Conservation (phyloP, 2,329 filamentous ascomycete species). For the Plenodomus biglobosus region DNA sequence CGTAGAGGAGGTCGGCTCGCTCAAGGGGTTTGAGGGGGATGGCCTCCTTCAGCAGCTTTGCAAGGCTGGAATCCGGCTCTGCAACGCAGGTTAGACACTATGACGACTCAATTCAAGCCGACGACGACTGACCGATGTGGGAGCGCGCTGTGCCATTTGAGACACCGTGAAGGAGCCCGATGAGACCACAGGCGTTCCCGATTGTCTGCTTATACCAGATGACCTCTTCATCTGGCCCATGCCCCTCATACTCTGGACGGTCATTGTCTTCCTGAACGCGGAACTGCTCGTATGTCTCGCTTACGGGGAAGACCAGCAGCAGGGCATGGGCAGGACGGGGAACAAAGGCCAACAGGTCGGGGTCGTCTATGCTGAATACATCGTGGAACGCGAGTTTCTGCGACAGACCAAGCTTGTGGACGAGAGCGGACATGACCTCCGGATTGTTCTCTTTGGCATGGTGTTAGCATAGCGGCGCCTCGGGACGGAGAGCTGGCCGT, state of each 20-base stretch:
- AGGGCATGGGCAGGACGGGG: constrained; percentile 86
- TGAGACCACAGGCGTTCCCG: constrained; percentile 88
- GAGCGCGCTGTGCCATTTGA: constrained; percentile 72
- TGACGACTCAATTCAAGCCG: background rate
- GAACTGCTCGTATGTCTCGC: constrained; percentile 73
- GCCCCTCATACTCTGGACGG: constrained; percentile 64
- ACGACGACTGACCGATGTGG: constrained; percentile 31
- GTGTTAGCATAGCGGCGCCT: constrained; percentile 11
- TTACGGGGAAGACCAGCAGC: constrained; percentile 89
- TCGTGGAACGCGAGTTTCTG: constrained; percentile 78
- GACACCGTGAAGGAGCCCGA: constrained; percentile 83
- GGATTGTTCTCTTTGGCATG: constrained; percentile 69
- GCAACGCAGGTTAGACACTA: constrained; percentile 15
- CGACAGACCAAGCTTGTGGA: constrained; percentile 85
- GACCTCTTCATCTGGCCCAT: constrained; percentile 71
- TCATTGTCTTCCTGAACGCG: constrained; percentile 72
- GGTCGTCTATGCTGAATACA: constrained; percentile 86
- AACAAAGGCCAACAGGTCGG: constrained; percentile 80
- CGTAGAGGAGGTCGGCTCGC: constrained; percentile 75
- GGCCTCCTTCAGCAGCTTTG: constrained; percentile 68
- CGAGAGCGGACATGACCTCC: constrained; percentile 81
- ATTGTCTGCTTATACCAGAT: constrained; percentile 97
- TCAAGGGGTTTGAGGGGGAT: constrained; percentile 66
- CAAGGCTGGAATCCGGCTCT: constrained; percentile 59
- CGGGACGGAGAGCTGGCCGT: background rate